Base-by-base conservation (phyloP, 2,329 filamentous ascomycete genomes). In the Diplocarpon mali region DNA sequence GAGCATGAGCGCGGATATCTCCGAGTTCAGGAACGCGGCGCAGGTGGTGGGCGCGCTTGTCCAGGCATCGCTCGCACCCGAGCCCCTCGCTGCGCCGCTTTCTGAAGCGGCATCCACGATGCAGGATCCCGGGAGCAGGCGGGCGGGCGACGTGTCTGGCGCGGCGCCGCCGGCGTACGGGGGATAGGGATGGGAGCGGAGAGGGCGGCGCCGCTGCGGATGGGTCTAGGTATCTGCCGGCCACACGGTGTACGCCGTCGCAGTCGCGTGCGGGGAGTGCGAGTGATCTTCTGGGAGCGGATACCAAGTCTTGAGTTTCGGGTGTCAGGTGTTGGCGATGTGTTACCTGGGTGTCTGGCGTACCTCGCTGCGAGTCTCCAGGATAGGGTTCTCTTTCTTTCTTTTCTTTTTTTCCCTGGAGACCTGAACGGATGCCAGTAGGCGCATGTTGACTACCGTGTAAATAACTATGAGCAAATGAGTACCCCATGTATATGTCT, bases 171-270 rank as follows among this genome's bases (percentile, higher is more conserved):
- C 55, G n/a, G 54, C 55, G 5, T 57, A 59, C 38, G 56, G 54
- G n/a, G 30, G 51, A 58, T 46, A 48, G 50, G 29, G 53, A 58
- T 44, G 50, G 50, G 10, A 53, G 52, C 35, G 56, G 58, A 3
- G 36, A 42, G 24, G 38, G 49, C 10, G 50, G 47, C 14, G 17
- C 58, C 4, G 49, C 60, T 11, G 52, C 57, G 2, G 55, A 60
- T 54, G 58, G 58, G 0, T 59, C 59, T 24, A 37, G 53, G 39
- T 58, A 58, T 48, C 56, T 48, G 7, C 56, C 53, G 2, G 58
- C 53, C 32, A 50, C 37, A 1, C 45, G 50, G 9, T 60, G 59
- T 38, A 55, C 40, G 12, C 54, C 54, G 2, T 32, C 30, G 30
- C 30, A 38, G 37, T 16, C 41, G 52, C 32, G 53, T 2, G 38